Conservation (phyloP, 345 rosid genomes). For the Carallia brachiata region DNA sequence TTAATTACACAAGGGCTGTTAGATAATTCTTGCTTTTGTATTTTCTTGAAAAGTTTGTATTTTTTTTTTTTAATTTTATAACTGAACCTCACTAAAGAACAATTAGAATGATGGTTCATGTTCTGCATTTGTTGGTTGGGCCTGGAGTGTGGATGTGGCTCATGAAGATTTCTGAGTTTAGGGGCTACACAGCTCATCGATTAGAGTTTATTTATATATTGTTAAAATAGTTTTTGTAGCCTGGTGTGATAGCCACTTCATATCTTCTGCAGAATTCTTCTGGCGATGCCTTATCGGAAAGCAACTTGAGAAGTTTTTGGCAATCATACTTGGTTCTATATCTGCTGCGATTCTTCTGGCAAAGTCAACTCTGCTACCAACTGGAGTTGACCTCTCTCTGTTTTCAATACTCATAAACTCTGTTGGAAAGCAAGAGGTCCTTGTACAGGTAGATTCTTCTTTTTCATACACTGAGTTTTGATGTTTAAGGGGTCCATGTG, state of each 20-base stretch:
- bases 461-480: slow-evolving; percentile 7
- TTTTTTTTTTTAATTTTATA: background rate
- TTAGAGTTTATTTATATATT: too few relatives aligned
- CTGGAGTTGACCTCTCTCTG: slow-evolving; percentile 73
- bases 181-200: too few relatives aligned
- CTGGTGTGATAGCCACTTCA: background rate
- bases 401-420: slow-evolving; percentile 85
- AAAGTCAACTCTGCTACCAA: slow-evolving; percentile 76
- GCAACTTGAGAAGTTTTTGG: slow-evolving; percentile 64
- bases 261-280: slow-evolving; percentile 62
- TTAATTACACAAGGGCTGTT: background rate
- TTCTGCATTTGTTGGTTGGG: background rate
- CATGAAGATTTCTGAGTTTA: too few relatives aligned
- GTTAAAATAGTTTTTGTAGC: too few relatives aligned
- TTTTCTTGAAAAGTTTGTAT: background rate
- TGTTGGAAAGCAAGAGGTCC: slow-evolving; percentile 45
- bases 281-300: slow-evolving; percentile 81
- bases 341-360: slow-evolving; percentile 97
- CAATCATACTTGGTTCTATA: slow-evolving; percentile 68
- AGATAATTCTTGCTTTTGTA: background rate
- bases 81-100: background rate
- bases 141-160: background rate
- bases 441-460: slow-evolving; percentile 21
- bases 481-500: background rate
- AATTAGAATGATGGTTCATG: background rate